These are phyloP conservation scores for Castanospermum australe DNA, from an alignment of 306 rosid genomes.

Conservation along the genomic window DNA sequence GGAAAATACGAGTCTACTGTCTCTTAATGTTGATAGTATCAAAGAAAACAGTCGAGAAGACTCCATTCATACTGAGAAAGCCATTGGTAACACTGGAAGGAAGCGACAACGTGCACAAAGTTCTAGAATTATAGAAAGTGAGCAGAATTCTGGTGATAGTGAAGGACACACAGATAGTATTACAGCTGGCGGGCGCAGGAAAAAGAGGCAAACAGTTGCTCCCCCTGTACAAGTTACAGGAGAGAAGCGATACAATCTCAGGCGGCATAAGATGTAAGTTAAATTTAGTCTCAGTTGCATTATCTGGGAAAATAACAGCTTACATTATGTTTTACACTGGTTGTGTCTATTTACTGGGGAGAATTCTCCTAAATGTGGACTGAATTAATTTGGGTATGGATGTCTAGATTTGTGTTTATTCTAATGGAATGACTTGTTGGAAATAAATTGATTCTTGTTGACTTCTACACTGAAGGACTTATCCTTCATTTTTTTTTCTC, in stretches of 20 bases:
- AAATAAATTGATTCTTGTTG: not conserved
- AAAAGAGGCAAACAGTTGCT: slow-evolving; percentile 55
- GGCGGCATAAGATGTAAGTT: slow-evolving; percentile 81
- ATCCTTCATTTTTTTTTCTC: too few relatives aligned
- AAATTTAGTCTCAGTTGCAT: slow-evolving; percentile 23
- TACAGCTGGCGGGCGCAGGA: slow-evolving; percentile 65
- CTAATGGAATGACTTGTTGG: not conserved
- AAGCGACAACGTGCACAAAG: slow-evolving; percentile 57
- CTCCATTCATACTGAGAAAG: slow-evolving; percentile 43
- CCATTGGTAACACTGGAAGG: slow-evolving; percentile 41
- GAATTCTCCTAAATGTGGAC: slow-evolving; percentile 3
- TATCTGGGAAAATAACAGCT: not conserved
- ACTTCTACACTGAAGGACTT: not conserved
- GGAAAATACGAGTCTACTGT: slow-evolving; percentile 37
- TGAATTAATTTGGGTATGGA: not conserved
- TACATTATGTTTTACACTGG: not conserved
- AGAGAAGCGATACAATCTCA: slow-evolving; percentile 77
- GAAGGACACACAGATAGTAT: slow-evolving; percentile 76
- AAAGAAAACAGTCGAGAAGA: slow-evolving; percentile 54
- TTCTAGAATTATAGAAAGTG: slow-evolving; percentile 53
- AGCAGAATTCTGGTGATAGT: slow-evolving; percentile 61
- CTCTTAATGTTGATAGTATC: slow-evolving; percentile 31
- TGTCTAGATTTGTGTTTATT: slow-evolving; percentile 9
- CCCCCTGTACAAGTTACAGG: slow-evolving; percentile 51
- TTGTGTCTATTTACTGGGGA: slow-evolving; percentile 3